A percentile compares a stretch with the other conserved stretches of the same genome.
phyloP scores from a whole-genome alignment of 805 yeast genomes.

The Lipomyces starkeyi region DNA sequence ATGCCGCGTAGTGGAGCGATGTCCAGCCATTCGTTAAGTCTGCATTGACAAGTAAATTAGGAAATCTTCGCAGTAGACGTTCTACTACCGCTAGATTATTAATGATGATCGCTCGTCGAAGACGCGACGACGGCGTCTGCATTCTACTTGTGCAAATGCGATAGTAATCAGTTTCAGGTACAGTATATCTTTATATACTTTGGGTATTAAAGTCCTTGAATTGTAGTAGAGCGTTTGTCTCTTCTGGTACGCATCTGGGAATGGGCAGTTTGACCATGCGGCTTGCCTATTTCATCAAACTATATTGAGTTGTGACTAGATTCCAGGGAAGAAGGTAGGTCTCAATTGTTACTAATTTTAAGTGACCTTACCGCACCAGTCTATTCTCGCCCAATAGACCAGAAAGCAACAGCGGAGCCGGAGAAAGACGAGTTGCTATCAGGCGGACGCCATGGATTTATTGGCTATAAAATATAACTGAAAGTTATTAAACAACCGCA shows the following conservation, averaged over 20 bases:
- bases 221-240: neutral
- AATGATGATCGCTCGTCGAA: constrained; percentile 68
- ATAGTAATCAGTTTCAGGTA: neutral
- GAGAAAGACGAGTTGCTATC: neutral
- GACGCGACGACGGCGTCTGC: constrained; percentile 67
- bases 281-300: neutral
- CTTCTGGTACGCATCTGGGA: neutral
- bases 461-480: neutral
- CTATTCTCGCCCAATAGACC: too few species aligned
- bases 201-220: neutral
- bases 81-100: constrained; percentile 69
- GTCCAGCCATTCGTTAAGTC: constrained; percentile 77
- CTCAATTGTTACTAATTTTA: too few species aligned
- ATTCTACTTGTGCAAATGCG: constrained; percentile 44
- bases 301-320: too few species aligned
- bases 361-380: too few species aligned
- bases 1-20: constrained; percentile 80
- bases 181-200: neutral
- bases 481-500: neutral
- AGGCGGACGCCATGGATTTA: neutral
- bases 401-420: too few species aligned
- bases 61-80: constrained; percentile 69
- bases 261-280: neutral
- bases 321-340: too few species aligned
- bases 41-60: constrained; percentile 69